Evolutionary conservation across 2,329 filamentous ascomycete species (phyloP), one percentile per base, ranked within the genome.

Genomic region (Harringtonia aguacate): DNA sequence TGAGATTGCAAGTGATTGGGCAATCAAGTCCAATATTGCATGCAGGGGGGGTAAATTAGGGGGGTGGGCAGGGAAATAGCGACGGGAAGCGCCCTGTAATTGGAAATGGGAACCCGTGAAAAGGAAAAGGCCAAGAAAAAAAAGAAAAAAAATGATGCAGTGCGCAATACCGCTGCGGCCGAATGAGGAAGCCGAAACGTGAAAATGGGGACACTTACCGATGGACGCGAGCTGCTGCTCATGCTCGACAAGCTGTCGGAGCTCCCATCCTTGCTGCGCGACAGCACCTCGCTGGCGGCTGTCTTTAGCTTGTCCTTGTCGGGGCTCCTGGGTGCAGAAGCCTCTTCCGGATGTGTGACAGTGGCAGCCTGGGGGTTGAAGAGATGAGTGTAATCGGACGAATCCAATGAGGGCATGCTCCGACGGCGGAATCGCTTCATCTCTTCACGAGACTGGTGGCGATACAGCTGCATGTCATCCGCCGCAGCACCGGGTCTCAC

Each of bases 351-450:
- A 48, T 57, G 61, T 53, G 57, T 59, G 35, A 61, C 8, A 15
- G 18, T 58, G 43, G n/a, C n/a, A n/a, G n/a, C n/a, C n/a, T 62
- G 63, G 48, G 65, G 60, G 48, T 58, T 59, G 53, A 63, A 43
- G 50, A 59, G 56, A 48, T 56, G 63, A 44, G 61, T 58, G 52
- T 65, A 65, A 48, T 69, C 64, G 53, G 64, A 52, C 55, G 64
- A 63, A 60, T 77, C 71, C 48, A 74, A 62, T 17, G 78, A 82
- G 52, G 86, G 86, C 66, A 94, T 76, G 63, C 88, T 95, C 52
- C 88, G 79, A 57, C 88, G 79, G 54, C 88, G 75, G 62, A 88
- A 84, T 57, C 86, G 75, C 62, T 84, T 87, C 10, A 80, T 75
- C 30, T 83, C 73, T 24, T 90, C 86, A 17, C 75, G 62, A n/a